These are phyloP conservation scores for Pleurotus ostreatus DNA, from an alignment of 768 basidiomycete species.

Conservation along the genomic window DNA sequence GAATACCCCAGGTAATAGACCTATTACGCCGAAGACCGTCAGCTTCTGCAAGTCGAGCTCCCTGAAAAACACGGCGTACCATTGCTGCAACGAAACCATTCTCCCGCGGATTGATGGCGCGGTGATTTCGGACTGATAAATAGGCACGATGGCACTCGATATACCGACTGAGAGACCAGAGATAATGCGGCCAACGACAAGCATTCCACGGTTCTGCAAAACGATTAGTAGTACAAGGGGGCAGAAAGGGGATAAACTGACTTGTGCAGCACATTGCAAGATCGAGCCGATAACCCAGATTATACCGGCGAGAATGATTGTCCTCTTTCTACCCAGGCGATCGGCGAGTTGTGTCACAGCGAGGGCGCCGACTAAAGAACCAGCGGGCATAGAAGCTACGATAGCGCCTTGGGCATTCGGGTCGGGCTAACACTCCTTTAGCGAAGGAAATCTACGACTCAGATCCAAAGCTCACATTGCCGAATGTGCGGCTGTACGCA, in stretches of 20 bases:
- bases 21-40: constrained; percentile 12
- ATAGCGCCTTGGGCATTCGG: constrained; percentile 65
- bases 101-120: constrained; percentile 69
- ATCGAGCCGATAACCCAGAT: constrained; percentile 73
- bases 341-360: constrained; percentile 63
- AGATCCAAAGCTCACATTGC: constrained; percentile 22
- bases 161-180: constrained; percentile 67
- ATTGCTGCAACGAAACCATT: constrained; percentile 75
- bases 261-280: constrained; percentile 60
- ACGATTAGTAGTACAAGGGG: constrained; percentile 5
- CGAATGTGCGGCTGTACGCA: constrained; percentile 32
- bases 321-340: constrained; percentile 58
- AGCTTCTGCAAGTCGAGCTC: background rate
- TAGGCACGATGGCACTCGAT: constrained; percentile 61
- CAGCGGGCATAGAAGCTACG: constrained; percentile 77
- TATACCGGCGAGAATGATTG: constrained; percentile 60
- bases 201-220: constrained; percentile 67
- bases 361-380: constrained; percentile 64
- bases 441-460: background rate
- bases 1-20: constrained; percentile 76
- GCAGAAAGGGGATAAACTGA: constrained; percentile 16
- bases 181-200: constrained; percentile 66
- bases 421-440: constrained; percentile 30
- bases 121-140: constrained; percentile 76
- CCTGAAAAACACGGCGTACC: constrained; percentile 25